Evolutionary conservation across 352 stramenopile genomes (phyloP).

Genomic region (Globisporangium recalcitrans): DNA sequence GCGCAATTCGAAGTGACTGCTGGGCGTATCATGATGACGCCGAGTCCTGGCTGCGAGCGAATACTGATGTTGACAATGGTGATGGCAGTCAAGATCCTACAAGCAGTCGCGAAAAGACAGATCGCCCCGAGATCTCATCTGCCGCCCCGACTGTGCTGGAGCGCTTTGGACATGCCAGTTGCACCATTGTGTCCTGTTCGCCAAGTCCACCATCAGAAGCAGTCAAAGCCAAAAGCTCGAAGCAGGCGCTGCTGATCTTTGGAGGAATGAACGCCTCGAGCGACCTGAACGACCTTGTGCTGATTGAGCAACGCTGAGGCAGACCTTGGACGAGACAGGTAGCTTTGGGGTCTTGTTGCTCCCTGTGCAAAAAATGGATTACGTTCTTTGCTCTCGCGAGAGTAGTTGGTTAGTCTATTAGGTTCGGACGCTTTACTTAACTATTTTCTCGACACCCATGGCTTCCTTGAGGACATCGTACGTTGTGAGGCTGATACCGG

Average conservation of each 20-base stretch:
- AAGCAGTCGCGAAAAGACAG: neutral
- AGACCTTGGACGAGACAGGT: too few species aligned
- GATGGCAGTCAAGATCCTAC: neutral
- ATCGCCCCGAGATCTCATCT: conserved; percentile 8
- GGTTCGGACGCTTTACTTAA: conserved; percentile 13
- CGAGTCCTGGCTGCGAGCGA: conserved; percentile 34
- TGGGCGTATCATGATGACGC: conserved; percentile 42
- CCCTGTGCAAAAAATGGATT: neutral
- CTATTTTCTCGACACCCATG: conserved; percentile 68
- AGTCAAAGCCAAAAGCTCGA: neutral
- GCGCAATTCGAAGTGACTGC: conserved; percentile 36
- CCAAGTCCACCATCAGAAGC: neutral
- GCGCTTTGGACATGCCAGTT: conserved; percentile 41
- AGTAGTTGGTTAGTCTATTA: conserved; percentile 33
- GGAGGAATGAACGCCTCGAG: conserved; percentile 48
- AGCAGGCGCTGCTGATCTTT: conserved; percentile 37
- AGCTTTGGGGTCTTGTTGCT: neutral
- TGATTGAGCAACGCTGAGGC: conserved; percentile 16
- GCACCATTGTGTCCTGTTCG: neutral
- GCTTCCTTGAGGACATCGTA: conserved; percentile 87
- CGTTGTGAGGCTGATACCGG: conserved; percentile 80
- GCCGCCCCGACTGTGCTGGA: neutral
- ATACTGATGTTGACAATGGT: neutral
- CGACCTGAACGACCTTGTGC: conserved; percentile 36
- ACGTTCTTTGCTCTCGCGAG: neutral